Evolutionary conservation across 2,329 filamentous ascomycete species (phyloP).

Genomic region (Gaeumannomyces tritici): DNA sequence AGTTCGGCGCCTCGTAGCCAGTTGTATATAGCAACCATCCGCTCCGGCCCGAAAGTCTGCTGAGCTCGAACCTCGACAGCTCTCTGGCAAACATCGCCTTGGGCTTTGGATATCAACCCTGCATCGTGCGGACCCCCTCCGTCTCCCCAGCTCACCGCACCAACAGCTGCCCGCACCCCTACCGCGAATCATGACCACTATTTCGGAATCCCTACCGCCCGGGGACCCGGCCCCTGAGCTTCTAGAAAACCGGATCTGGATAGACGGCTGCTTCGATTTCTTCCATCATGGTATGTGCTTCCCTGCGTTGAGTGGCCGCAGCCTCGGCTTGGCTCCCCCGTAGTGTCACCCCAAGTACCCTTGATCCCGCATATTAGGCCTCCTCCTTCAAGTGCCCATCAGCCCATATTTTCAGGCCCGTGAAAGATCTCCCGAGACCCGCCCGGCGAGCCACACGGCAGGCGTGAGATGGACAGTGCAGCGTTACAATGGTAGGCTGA

Average conservation of each 20-base stretch:
- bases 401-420: not conserved
- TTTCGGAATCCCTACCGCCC: conserved; percentile 16
- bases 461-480: not conserved
- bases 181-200: conserved; percentile 7
- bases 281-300: conserved; percentile 72
- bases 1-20: no score
- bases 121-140: not conserved
- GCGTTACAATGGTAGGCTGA: not conserved
- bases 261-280: conserved; percentile 98
- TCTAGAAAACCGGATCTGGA: conserved; percentile 75
- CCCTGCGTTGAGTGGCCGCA: no score
- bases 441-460: not conserved
- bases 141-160: not conserved
- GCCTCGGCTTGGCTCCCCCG: not conserved
- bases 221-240: conserved; percentile 44
- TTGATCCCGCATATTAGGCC: no score
- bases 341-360: no score
- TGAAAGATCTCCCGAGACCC: not conserved
- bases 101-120: not conserved
- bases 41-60: not conserved
- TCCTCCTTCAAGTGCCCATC: not conserved
- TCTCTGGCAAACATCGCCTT: not conserved
- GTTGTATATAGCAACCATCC: not conserved
- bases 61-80: not conserved
- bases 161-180: not conserved